Conservation (phyloP, 441 rosid genomes). For the Codiaeum variegatum region DNA sequence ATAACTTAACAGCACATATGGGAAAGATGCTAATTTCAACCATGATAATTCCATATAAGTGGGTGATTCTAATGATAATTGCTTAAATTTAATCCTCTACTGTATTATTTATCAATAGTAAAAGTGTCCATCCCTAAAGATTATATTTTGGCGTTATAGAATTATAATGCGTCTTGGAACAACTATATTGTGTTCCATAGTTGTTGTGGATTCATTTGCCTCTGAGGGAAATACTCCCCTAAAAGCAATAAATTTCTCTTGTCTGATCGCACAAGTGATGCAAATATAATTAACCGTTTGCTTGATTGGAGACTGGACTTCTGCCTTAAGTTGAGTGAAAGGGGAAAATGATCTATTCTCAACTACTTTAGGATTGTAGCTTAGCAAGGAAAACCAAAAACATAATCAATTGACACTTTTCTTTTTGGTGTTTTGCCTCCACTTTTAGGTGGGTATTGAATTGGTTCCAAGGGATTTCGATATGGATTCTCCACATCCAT, state of each 20-base stretch:
- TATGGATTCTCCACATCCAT: constrained; percentile 55
- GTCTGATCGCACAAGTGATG: constrained; percentile 3
- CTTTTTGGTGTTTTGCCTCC: constrained; percentile 7
- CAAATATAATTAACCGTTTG: constrained; percentile 9
- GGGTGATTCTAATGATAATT: not conserved
- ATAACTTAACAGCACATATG: not conserved
- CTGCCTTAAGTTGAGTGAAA: not conserved
- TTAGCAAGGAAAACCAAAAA: not conserved
- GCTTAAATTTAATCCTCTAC: not conserved
- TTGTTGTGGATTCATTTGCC: not conserved
- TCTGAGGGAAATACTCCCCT: not conserved
- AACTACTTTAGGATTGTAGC: not conserved
- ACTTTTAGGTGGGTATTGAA: constrained; percentile 58
- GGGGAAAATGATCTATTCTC: not conserved
- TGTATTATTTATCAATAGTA: not conserved
- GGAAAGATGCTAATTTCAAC: constrained; percentile 12
- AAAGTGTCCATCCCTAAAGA: not conserved
- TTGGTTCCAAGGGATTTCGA: constrained; percentile 64
- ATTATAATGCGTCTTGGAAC: constrained; percentile 6
- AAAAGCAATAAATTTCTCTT: constrained; percentile 7
- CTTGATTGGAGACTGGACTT: not conserved
- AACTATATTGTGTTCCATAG: not conserved
- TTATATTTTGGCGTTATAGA: not conserved
- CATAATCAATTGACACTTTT: constrained; percentile 15
- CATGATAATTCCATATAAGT: not conserved